phyloP scores from a whole-genome alignment of 2,329 filamentous ascomycete genomes.

The Capronia americana region DNA sequence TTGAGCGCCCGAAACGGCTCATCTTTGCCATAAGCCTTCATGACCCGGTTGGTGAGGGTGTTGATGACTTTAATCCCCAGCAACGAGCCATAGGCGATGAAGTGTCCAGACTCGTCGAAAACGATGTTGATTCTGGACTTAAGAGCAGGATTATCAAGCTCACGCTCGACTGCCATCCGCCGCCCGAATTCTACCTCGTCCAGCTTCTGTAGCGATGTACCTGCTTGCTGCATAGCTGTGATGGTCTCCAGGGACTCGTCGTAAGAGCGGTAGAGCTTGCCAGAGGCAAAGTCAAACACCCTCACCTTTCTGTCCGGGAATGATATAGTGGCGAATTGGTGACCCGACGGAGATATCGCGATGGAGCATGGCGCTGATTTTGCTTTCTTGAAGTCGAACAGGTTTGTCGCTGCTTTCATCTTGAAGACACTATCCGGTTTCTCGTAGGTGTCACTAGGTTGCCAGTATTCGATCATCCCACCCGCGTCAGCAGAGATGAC shows the following conservation, averaged over 20 bases:
- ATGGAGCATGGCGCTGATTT: constrained; percentile 84
- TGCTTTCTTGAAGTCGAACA: constrained; percentile 97
- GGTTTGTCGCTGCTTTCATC: constrained; percentile 89
- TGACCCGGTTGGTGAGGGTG: constrained; percentile 88
- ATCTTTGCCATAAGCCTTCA: constrained; percentile 88
- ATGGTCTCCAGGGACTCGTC: constrained; percentile 91
- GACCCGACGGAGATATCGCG: constrained; percentile 82
- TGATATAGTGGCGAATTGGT: constrained; percentile 86
- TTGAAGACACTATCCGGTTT: constrained; percentile 92
- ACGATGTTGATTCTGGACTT: constrained; percentile 80
- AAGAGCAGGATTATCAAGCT: constrained; percentile 74
- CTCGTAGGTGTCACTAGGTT: constrained; percentile 75
- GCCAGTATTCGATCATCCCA: constrained; percentile 98
- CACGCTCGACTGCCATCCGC: constrained; percentile 81
- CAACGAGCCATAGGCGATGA: constrained; percentile 92
- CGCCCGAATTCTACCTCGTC: constrained; percentile 93
- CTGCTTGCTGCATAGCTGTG: constrained; percentile 95
- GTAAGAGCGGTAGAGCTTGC: constrained; percentile 88
- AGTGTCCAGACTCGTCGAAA: constrained; percentile 96
- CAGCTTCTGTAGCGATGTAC: constrained; percentile 77
- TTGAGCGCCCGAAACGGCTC: constrained; percentile 85
- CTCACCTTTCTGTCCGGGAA: constrained; percentile 93
- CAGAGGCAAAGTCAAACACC: constrained; percentile 88
- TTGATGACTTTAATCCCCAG: constrained; percentile 94
- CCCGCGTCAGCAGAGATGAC: constrained; percentile 86